These are phyloP conservation scores for Gossypium arboreum DNA, from an alignment of 345 rosid genomes.

Conservation along the genomic window DNA sequence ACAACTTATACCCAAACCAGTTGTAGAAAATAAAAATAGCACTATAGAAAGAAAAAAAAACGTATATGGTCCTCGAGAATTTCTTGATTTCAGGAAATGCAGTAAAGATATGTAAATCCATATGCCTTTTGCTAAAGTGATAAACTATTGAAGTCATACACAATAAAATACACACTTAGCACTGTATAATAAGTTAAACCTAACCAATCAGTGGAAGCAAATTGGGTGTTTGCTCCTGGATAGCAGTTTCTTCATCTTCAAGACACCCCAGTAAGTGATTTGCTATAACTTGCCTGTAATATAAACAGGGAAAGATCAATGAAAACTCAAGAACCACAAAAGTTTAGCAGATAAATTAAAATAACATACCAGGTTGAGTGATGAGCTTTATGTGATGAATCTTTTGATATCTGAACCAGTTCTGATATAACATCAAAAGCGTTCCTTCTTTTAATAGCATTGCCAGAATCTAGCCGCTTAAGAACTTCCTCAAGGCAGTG, in stretches of 20 bases:
- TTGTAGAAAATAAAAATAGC: neutral
- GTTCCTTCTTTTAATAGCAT: slow-evolving; percentile 58
- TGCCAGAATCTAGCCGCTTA: slow-evolving; percentile 61
- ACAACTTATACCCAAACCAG: neutral
- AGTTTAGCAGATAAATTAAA: slow-evolving; percentile 12
- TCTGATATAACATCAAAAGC: slow-evolving; percentile 76
- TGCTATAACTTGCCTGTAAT: slow-evolving; percentile 65
- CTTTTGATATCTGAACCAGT: slow-evolving; percentile 40
- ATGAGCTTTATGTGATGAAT: slow-evolving; percentile 34
- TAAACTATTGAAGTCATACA: neutral
- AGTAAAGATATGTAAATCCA: too few species aligned
- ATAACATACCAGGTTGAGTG: slow-evolving; percentile 53
- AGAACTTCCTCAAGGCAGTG: slow-evolving; percentile 66
- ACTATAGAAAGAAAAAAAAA: neutral
- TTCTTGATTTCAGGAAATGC: neutral
- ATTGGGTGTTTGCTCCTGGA: slow-evolving; percentile 46
- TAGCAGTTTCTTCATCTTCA: slow-evolving; percentile 50
- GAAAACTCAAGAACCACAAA: slow-evolving; percentile 16
- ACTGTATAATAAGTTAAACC: slow-evolving; percentile 20
- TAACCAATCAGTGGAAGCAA: slow-evolving; percentile 64
- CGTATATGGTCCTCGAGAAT: neutral
- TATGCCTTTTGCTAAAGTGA: neutral
- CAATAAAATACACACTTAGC: neutral
- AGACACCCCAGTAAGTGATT: slow-evolving; percentile 56
- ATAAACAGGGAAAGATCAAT: slow-evolving; percentile 15